Evolutionary conservation across 768 basidiomycete genomes (phyloP), one percentile per base, ranked within the genome.

Genomic region (Boletus sp.): DNA sequence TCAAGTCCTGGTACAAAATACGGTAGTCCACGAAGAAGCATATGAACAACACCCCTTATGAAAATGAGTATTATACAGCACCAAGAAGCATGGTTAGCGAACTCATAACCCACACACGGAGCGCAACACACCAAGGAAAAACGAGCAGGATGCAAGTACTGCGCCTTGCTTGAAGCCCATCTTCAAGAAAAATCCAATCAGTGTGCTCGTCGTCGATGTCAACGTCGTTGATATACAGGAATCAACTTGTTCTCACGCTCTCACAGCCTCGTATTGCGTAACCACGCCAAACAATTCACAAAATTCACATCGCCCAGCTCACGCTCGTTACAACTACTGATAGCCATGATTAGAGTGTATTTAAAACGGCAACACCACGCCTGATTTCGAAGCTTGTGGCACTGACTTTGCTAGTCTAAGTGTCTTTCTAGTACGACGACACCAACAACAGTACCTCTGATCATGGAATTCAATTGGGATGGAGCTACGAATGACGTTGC

Each of bases 161-260:
- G 91, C 88, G 41, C 91, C 93, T 70, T 92, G 87, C 69, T 83
- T 82, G 80, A 96, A 98, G 46, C 90, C 89, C 93, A 96, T 95
- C 17, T 42, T 49, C 37, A 47, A 44, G 45, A 8, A n/a, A 30
- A 11, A 1, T 5, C 24, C 24, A 59, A 20, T 50, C 12, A 54
- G 17, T 28, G 15, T 17, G 11, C 33, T 28, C 29, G 41, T 48
- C 39, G 29, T 17, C 12, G 20, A 42, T 6, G 52, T 45, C 20
- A 14, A 29, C 28, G 24, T 33, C 50, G 30, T n/a, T 18, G 20
- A 20, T 9, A 18, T 7, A n/a, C 7, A 33, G 2, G 11, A 7
- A 42, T 40, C 37, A 9, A 14, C 7, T 18, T 20, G 14, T 68
- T 67, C 64, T 37, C 67, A 64, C 66, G 56, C 47, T 37, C 1